These are phyloP conservation scores for Rhizodiscina lignyota DNA, from an alignment of 495 filamentous ascomycete species.

Conservation along the genomic window DNA sequence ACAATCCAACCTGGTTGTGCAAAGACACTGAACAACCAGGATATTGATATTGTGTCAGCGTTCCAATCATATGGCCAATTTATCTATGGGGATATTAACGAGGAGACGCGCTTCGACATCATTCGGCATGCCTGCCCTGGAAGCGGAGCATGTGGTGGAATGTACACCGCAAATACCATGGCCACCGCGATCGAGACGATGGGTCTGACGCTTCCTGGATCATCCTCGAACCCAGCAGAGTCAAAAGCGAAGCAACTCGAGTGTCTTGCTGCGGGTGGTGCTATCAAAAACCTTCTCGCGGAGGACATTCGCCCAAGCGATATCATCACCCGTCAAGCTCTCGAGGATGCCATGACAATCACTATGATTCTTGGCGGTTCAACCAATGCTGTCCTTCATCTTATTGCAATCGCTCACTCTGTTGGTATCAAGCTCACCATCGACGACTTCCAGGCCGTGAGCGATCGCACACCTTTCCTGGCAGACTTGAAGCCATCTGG, in stretches of 20 bases:
- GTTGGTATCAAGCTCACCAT: conserved; percentile 89
- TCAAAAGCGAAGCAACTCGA: conserved; percentile 72
- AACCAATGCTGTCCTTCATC: conserved; percentile 91
- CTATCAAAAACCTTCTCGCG: conserved; percentile 70
- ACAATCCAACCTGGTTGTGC: conserved; percentile 83
- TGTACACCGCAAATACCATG: conserved; percentile 99
- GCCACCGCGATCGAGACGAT: conserved; percentile 91
- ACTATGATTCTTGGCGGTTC: conserved; percentile 91
- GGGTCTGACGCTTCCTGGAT: conserved; percentile 89
- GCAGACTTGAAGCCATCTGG: conserved; percentile 95
- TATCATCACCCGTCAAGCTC: conserved; percentile 79
- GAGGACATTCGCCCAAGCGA: conserved; percentile 82
- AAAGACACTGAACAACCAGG: conserved; percentile 48
- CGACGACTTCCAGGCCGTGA: conserved; percentile 93
- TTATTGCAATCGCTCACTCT: conserved; percentile 89
- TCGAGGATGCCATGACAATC: conserved; percentile 93
- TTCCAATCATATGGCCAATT: conserved; percentile 98
- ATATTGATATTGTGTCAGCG: conserved; percentile 88
- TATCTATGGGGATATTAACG: conserved; percentile 75
- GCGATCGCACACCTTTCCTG: conserved; percentile 80
- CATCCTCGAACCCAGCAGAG: conserved; percentile 82
- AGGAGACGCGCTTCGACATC: conserved; percentile 84
- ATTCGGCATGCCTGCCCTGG: conserved; percentile 91
- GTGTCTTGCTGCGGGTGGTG: conserved; percentile 67
- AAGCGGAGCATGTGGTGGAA: conserved; percentile 86